Conservation (phyloP, 2,329 filamentous ascomycete genomes). For the Penicillium digitatum region DNA sequence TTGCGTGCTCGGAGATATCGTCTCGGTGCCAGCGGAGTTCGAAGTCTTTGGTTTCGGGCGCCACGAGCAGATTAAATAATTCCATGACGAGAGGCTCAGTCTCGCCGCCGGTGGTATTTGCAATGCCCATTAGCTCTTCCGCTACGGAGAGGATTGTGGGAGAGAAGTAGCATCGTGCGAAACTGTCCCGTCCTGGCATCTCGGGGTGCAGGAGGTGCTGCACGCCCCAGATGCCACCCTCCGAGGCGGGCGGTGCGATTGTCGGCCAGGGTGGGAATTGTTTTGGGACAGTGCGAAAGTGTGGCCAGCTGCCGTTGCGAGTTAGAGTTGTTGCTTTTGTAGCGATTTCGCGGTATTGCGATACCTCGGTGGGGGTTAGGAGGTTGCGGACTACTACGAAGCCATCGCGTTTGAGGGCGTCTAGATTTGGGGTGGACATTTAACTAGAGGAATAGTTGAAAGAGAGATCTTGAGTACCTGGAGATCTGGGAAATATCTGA, state of each 20-base stretch:
- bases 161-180: constrained; percentile 69
- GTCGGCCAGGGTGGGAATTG: constrained; percentile 83
- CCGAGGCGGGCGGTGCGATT: constrained; percentile 45
- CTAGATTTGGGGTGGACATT: constrained; percentile 41
- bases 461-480: not conserved
- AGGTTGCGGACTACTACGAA: constrained; percentile 69
- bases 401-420: constrained; percentile 64
- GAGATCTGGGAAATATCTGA: not conserved
- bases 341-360: constrained; percentile 58
- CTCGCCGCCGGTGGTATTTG: constrained; percentile 35
- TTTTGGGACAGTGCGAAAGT: constrained; percentile 79
- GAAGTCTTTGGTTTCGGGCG: constrained; percentile 64
- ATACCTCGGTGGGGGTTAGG: constrained; percentile 55
- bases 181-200: constrained; percentile 59
- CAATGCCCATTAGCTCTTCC: constrained; percentile 57
- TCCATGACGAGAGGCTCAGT: constrained; percentile 75
- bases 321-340: constrained; percentile 57
- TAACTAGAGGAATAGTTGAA: not conserved
- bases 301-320: constrained; percentile 70
- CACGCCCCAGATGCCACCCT: constrained; percentile 78
- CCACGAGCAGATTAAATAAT: constrained; percentile 78
- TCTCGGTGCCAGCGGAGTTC: constrained; percentile 81
- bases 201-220: constrained; percentile 77
- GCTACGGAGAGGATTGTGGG: constrained; percentile 60
- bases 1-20: constrained; percentile 67